Base-by-base conservation (phyloP, 2,329 filamentous ascomycete species). In the Arthrobotrys conoides region DNA sequence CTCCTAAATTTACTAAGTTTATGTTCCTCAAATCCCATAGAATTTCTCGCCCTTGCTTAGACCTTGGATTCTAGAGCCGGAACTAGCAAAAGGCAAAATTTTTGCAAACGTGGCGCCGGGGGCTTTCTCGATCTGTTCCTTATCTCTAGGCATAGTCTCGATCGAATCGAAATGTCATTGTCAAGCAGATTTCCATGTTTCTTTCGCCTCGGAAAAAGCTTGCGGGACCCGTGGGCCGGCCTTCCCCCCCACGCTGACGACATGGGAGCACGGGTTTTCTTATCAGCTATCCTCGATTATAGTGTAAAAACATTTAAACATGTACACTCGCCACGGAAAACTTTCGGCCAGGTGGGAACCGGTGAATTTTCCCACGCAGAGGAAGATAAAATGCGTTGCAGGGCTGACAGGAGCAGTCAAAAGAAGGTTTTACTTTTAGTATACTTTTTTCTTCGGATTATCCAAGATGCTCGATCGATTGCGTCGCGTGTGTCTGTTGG, bases 341-440 rank as follows among this genome's bases (percentile, higher is more conserved):
- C 57, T 6, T 27, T 12, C 16, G 33, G 22, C 33, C 36, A 27
- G 27, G 20, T n/a, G 2, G 16, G 9, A 41, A 59, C 44, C n/a
- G 30, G 20, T 14, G 22, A 51, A 51, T 3, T n/a, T n/a, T 24
- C 4, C 46, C 18, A 36, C 44, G 1, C 20, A 33, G 24, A 22
- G 10, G 18, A 59, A 36, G 22, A 22, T 9, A 22, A 61, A 66
- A 72, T 73, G 70, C 48, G 70, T 73, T 73, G 70, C 16, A 24
- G 3, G 24, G 20, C 12, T 36, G 12, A 51, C n/a, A 9, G 14
- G 20, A 16, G 70, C 67, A 44, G 70, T 73, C 41, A 46, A 73
- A 73, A 73, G 61, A 73, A 73, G 63, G 70, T 73, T 71, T 65
- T n/a, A 30, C n/a, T n/a, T n/a, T n/a, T n/a, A n/a, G n/a, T n/a